These are phyloP conservation scores for Phascolomyces articulosus DNA, from an alignment of 371 early-diverging fungal species.

Conservation along the genomic window DNA sequence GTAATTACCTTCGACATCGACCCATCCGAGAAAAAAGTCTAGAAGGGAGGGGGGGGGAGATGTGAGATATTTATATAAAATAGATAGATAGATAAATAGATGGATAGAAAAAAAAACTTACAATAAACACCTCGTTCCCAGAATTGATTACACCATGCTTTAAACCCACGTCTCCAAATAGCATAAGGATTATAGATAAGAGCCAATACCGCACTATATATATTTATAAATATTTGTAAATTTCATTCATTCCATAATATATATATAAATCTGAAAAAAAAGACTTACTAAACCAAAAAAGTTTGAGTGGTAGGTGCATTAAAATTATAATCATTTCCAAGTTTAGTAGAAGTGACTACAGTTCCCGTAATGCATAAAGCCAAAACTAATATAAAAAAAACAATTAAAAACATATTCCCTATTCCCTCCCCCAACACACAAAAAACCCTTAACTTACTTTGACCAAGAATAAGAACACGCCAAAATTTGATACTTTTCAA, in stretches of 20 bases:
- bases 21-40: conserved; percentile 62
- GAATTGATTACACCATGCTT: conserved; percentile 54
- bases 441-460: conserved; percentile 32
- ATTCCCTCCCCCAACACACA: too few relatives aligned
- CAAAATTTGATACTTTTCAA: conserved; percentile 27
- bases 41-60: too few relatives aligned
- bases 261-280: too few relatives aligned
- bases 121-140: conserved; percentile 58
- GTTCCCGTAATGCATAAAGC: conserved; percentile 78
- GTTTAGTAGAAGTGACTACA: conserved; percentile 58
- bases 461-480: conserved; percentile 33
- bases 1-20: conserved; percentile 83
- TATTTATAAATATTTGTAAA: too few relatives aligned
- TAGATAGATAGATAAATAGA: too few relatives aligned
- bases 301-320: conserved; percentile 74
- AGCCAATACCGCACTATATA: conserved; percentile 49
- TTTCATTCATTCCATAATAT: too few relatives aligned
- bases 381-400: conserved; percentile 31
- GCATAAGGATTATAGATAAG: conserved; percentile 65
- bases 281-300: conserved; percentile 62
- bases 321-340: conserved; percentile 43
- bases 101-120: conserved; percentile 12
- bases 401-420: background rate
- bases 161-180: conserved; percentile 54
- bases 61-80: too few relatives aligned